Evolutionary conservation across 768 basidiomycete species (phyloP).

Genomic region (Tylopilus sp.): DNA sequence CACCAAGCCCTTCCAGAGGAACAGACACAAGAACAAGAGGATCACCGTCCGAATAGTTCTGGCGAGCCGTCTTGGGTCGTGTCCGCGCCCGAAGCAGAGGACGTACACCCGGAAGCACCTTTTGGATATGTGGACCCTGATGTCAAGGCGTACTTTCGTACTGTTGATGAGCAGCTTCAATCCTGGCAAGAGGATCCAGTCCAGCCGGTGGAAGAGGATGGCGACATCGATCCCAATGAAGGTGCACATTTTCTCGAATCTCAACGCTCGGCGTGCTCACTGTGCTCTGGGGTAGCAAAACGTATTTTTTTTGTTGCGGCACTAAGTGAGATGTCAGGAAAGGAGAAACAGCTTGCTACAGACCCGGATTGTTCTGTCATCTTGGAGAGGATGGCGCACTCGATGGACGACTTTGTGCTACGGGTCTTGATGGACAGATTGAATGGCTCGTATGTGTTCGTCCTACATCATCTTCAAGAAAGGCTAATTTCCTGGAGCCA

Average conservation of each 20-base stretch:
- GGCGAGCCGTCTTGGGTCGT: constrained; percentile 73
- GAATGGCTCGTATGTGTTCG: constrained; percentile 73
- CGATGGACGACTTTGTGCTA: constrained; percentile 95
- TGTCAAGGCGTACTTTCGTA: constrained; percentile 89
- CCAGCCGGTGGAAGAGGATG: constrained; percentile 41
- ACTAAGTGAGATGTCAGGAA: constrained; percentile 76
- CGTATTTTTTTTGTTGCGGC: constrained; percentile 80
- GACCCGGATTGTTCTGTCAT: constrained; percentile 93
- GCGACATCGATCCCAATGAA: constrained; percentile 66
- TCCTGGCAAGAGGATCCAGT: constrained; percentile 68
- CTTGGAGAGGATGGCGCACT: constrained; percentile 84
- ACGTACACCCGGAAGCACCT: constrained; percentile 63
- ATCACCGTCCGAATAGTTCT: constrained; percentile 7
- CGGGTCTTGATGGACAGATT: constrained; percentile 87
- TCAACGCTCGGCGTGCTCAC: neutral
- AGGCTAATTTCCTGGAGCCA: constrained; percentile 22
- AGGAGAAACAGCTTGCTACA: constrained; percentile 87
- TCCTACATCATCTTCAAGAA: constrained; percentile 5
- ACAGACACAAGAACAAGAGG: constrained; percentile 1
- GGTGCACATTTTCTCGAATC: constrained; percentile 38
- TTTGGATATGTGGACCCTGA: constrained; percentile 90
- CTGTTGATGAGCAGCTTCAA: constrained; percentile 82
- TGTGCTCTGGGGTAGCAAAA: constrained; percentile 45
- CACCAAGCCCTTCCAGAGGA: constrained; percentile 15
- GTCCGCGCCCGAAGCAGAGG: constrained; percentile 36